Base-by-base conservation (phyloP, 2,329 filamentous ascomycete species). In the Fusarium kyushuense region DNA sequence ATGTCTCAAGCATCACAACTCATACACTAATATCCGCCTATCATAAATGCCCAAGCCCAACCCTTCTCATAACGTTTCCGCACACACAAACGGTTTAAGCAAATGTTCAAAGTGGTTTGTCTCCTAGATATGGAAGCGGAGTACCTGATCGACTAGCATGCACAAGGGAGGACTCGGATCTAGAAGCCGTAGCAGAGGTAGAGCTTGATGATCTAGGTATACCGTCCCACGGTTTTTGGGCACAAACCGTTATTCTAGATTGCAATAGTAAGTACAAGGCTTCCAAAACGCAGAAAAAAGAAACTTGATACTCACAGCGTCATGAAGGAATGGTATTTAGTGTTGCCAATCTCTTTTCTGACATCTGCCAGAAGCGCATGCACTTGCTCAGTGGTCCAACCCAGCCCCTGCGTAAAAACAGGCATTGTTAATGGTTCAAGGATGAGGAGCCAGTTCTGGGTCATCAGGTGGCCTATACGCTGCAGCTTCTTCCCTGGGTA, bases 301-400 rank as follows among this genome's bases (percentile, higher is more conserved):
- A n/a, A n/a, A n/a, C n/a, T n/a, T n/a, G 1, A 35, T 45, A 65
- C 70, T 67, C 30, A 72, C 70, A 72, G 54, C 17, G 70, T 72
- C 70, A 72, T 72, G 49, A 67, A 72, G 19, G 70, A 72, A 53
- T 72, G 70, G 30, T 72, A 72, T 48, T 70, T 36, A 21, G 56
- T 72, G 32, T 72, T 66, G 14, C 35, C 54, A 65, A 72, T 60
- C 46, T 72, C 70, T 47, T 43, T 63, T 49, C 58, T 56, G 42
- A 72, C 70, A n/a, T 72, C 65, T 6, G 2, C 29, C 32, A 72
- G 41, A 56, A 72, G 63, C 27, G 43, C 33, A 32, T 61, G 67
- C 0, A 72, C 62, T 45, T 72, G 6, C 1, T 72, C 70, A 3
- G 58, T 52, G 49, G 65, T 23, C 70, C 70, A 72, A 3, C 70